Percentiles rank a stretch among this genome's conserved stretches.
Evolutionary conservation across 768 basidiomycete species (phyloP).

Genomic region (Termitomyces eurrhizus): DNA sequence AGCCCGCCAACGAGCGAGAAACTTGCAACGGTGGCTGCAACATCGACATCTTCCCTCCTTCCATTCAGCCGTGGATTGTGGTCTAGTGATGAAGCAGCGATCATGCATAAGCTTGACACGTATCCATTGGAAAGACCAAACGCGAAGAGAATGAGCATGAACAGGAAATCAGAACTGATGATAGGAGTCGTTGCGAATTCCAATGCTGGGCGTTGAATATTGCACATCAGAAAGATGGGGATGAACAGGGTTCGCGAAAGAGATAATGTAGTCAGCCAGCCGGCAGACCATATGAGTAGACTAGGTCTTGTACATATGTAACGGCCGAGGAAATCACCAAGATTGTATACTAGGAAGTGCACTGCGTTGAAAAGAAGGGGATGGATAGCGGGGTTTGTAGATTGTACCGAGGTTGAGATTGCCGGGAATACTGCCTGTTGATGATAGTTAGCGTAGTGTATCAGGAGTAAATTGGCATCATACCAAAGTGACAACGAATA

Average conservation of each 20-base stretch:
- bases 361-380: slow-evolving; percentile 79
- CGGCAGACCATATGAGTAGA: slow-evolving; percentile 67
- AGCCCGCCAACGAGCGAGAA: slow-evolving; percentile 82
- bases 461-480: slow-evolving; percentile 21
- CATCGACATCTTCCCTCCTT: slow-evolving; percentile 73
- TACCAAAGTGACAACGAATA: slow-evolving; percentile 80
- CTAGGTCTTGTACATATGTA: slow-evolving; percentile 62
- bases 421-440: slow-evolving; percentile 81
- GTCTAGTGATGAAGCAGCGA: slow-evolving; percentile 76
- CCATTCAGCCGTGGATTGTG: slow-evolving; percentile 75
- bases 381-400: slow-evolving; percentile 62
- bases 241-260: slow-evolving; percentile 77
- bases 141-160: slow-evolving; percentile 65
- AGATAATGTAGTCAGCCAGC: slow-evolving; percentile 58
- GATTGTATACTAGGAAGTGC: slow-evolving; percentile 75
- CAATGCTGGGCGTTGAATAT: slow-evolving; percentile 52
- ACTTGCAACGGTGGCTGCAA: slow-evolving; percentile 77
- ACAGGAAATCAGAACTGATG: slow-evolving; percentile 75
- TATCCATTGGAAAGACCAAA: slow-evolving; percentile 88
- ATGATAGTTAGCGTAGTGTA: slow-evolving; percentile 5
- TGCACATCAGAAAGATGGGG: slow-evolving; percentile 87
- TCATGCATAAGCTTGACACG: slow-evolving; percentile 74
- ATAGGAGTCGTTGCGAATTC: slow-evolving; percentile 34
- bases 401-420: slow-evolving; percentile 72
- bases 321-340: slow-evolving; percentile 70